Evolutionary conservation across 2,329 filamentous ascomycete species (phyloP).

Genomic region (Pseudogymnoascus sp.): DNA sequence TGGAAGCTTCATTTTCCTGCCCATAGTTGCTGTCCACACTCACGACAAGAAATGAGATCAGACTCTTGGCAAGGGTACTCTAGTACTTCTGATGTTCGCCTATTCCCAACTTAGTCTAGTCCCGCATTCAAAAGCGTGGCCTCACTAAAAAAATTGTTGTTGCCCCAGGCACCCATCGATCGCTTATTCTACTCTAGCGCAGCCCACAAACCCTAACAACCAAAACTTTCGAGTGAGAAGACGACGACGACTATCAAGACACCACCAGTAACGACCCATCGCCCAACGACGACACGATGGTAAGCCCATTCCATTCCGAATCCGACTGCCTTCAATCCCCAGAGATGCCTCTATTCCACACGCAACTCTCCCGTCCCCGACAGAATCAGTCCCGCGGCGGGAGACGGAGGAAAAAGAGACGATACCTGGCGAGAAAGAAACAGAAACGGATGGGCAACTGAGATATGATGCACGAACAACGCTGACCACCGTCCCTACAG

Average conservation of each 20-base stretch:
- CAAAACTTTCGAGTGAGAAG: constrained; percentile 11
- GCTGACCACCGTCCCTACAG: constrained; percentile 35
- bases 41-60: background rate
- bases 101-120: background rate
- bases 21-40: background rate
- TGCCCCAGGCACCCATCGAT: constrained; percentile 4
- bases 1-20: background rate
- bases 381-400: background rate
- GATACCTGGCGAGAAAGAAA: background rate
- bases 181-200: constrained; percentile 10
- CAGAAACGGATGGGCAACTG: constrained; percentile 2
- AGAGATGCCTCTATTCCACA: background rate
- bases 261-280: constrained; percentile 14
- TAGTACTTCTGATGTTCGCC: background rate
- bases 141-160: background rate
- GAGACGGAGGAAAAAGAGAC: background rate
- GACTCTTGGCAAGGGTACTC: background rate
- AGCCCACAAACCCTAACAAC: constrained; percentile 8
- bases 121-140: background rate
- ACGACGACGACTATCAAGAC: constrained; percentile 10
- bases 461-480: background rate
- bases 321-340: constrained; percentile 6
- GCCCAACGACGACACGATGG: constrained; percentile 16
- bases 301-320: constrained; percentile 12
- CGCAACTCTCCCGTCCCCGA: background rate